A percentile compares a stretch with the other conserved stretches of the same genome.
These are phyloP conservation scores for Raphanus hybrid DNA, from an alignment of 441 rosid genomes.

Conservation along the genomic window DNA sequence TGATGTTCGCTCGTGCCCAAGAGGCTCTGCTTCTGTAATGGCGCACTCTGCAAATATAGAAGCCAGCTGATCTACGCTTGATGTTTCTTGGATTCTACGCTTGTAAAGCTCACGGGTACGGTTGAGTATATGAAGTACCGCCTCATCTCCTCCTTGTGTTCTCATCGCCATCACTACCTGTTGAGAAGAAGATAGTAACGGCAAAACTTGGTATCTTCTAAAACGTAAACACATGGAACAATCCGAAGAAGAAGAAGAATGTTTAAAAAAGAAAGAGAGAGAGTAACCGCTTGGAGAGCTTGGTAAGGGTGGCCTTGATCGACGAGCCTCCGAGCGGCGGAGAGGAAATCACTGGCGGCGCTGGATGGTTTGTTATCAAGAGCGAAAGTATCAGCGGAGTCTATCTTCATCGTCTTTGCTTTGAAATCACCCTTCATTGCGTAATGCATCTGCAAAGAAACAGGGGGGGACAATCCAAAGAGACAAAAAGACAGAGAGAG, in stretches of 20 bases:
- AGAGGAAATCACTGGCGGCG: slow-evolving; percentile 54
- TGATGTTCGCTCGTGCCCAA: slow-evolving; percentile 39
- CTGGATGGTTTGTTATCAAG: slow-evolving; percentile 31
- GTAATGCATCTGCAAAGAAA: slow-evolving; percentile 23
- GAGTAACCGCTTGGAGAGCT: slow-evolving; percentile 92
- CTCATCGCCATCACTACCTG: slow-evolving; percentile 88
- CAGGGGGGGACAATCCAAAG: not conserved
- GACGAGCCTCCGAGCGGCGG: slow-evolving; percentile 74
- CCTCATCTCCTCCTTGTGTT: slow-evolving; percentile 80
- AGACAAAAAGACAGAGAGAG: not conserved
- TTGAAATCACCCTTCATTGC: slow-evolving; percentile 53
- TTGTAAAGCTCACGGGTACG: slow-evolving; percentile 84
- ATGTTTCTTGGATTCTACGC: slow-evolving; percentile 56
- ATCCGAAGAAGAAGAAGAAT: not conserved
- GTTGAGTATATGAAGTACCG: slow-evolving; percentile 64
- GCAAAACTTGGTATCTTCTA: not conserved
- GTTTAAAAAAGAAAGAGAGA: not conserved
- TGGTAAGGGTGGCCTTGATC: slow-evolving; percentile 84
- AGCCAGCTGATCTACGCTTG: slow-evolving; percentile 80
- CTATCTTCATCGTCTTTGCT: slow-evolving; percentile 60
- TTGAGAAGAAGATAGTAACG: not conserved
- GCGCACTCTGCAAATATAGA: slow-evolving; percentile 94
- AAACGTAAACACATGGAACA: not conserved
- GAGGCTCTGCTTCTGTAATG: slow-evolving; percentile 75
- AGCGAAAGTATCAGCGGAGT: slow-evolving; percentile 22